Percentiles rank a stretch among this genome's conserved stretches.
phyloP scores from a whole-genome alignment of 805 yeast species.

The Wickerhamomyces tratensis region DNA sequence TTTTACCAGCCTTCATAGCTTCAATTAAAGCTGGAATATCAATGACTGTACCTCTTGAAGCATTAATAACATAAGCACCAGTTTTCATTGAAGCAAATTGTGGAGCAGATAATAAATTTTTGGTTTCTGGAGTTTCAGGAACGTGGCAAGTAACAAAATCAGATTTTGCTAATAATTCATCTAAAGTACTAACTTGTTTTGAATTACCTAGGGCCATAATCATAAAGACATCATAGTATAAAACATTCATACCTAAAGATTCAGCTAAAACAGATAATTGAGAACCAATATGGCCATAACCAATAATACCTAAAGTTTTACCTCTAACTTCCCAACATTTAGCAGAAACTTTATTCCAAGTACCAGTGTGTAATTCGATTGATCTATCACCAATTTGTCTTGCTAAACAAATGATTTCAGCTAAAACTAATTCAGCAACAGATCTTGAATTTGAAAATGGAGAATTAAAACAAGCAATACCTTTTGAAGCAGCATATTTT shows the following conservation, averaged over 20 bases:
- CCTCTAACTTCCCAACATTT: slow-evolving; percentile 99
- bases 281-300: slow-evolving; percentile 97
- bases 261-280: slow-evolving; percentile 96
- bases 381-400: slow-evolving; percentile 97
- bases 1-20: slow-evolving; percentile 86
- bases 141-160: slow-evolving; percentile 93
- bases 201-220: slow-evolving; percentile 98
- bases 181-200: slow-evolving; percentile 77
- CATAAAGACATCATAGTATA: slow-evolving; percentile 85
- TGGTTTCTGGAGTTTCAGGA: slow-evolving; percentile 90
- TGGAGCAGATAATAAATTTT: slow-evolving; percentile 78
- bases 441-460: slow-evolving; percentile 98
- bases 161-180: slow-evolving; percentile 69
- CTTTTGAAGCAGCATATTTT: slow-evolving; percentile 82
- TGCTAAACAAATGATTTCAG: slow-evolving; percentile 87
- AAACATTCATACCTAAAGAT: slow-evolving; percentile 93
- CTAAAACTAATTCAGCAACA: slow-evolving; percentile 95
- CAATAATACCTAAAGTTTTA: slow-evolving; percentile 92
- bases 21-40: slow-evolving; percentile 90
- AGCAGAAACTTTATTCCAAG: slow-evolving; percentile 93
- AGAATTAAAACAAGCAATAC: slow-evolving; percentile 95
- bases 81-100: slow-evolving; percentile 95
- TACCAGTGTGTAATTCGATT: slow-evolving; percentile 89
- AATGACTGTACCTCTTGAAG: slow-evolving; percentile 95
- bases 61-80: slow-evolving; percentile 90